These are phyloP conservation scores for Alternaria longipes DNA, from an alignment of 2,329 filamentous ascomycete genomes.

Conservation along the genomic window DNA sequence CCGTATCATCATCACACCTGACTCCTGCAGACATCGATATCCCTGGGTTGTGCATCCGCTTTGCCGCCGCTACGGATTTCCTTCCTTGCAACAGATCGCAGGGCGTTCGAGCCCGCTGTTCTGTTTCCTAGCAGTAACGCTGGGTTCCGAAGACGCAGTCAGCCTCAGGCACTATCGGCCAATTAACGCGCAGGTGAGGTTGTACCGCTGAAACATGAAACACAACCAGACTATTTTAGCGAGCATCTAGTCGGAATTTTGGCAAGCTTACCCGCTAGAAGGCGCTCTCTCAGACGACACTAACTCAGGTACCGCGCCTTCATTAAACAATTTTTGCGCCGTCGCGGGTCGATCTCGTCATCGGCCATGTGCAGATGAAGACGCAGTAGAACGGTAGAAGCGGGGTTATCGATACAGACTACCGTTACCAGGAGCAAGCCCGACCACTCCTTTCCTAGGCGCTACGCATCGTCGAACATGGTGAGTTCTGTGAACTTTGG, in stretches of 20 bases:
- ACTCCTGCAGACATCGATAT: conserved; percentile 16
- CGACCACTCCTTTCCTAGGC: conserved; percentile 8
- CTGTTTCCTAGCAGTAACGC: conserved; percentile 26
- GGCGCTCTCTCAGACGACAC: conserved; percentile 41
- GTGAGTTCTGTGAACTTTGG: conserved; percentile 2
- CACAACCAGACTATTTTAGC: conserved; percentile 35
- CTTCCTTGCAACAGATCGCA: conserved; percentile 40
- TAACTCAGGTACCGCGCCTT: conserved; percentile 43
- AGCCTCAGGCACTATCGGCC: conserved; percentile 32
- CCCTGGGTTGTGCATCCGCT: conserved; percentile 25
- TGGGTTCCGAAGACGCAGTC: conserved; percentile 32
- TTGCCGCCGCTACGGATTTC: conserved; percentile 30
- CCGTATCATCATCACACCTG: conserved; percentile 10
- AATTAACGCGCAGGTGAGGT: conserved; percentile 30
- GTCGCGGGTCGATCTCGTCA: conserved; percentile 9
- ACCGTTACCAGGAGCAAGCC: conserved; percentile 6
- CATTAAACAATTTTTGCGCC: conserved; percentile 30
- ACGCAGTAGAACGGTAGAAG: conserved; percentile 18
- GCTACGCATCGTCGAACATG: conserved; percentile 11
- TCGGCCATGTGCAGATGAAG: conserved; percentile 13
- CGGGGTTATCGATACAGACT: conserved; percentile 13
- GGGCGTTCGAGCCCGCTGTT: conserved; percentile 24
- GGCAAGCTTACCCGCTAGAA: conserved; percentile 34
- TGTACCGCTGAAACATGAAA: conserved; percentile 43
- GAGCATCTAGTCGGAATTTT: conserved; percentile 23